Evolutionary conservation across 2,329 filamentous ascomycete genomes (phyloP), one percentile per base, ranked within the genome.

Genomic region (Neonectria punicea): DNA sequence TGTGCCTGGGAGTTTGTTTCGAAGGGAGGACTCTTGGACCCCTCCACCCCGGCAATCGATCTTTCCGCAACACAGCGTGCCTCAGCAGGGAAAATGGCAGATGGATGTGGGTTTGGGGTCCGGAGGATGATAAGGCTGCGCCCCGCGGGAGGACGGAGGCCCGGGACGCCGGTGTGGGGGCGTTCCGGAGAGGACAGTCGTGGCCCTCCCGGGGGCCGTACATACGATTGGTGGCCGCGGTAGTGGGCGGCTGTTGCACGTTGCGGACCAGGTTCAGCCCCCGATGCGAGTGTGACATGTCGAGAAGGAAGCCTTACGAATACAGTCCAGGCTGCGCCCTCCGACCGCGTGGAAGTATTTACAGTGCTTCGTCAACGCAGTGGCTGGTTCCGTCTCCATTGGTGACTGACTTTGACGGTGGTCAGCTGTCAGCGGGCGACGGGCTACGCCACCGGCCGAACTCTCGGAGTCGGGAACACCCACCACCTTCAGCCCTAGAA

Each of bases 81-180:
- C 9, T 22, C 61, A 41, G 61, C 44, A 53, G 47, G 11, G 14
- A 20, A 18, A 41, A 55, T 8, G 7, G 36, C 7, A 39, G 14
- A 13, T 16, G 36, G 56, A 47, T 11, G 30, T 16, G 53, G 41
- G 11, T 13, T 51, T 51, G 49, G 49, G 49, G 49, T 51, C 49
- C n/a, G 49, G 49, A 51, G 49, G 36, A 58, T 34, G 49, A 51
- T 32, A 53, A 57, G 49, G 32, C 39, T 63, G 49, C 69, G 69
- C 68, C 67, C 65, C 61, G 60, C 58, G 58, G 57, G 34, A 61
- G 20, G 49, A 61, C 67, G 65, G 67, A 62, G 58, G 58, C 59
- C 61, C 63, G 61, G 63, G 22, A 20, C 20, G 50, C 54, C 47
- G 46, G 46, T 43, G 32, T 32, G 49, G 57, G 25, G 43, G 53